These are phyloP conservation scores for Wickerhamiella allomyrinae DNA, from an alignment of 805 yeast species.

Conservation along the genomic window DNA sequence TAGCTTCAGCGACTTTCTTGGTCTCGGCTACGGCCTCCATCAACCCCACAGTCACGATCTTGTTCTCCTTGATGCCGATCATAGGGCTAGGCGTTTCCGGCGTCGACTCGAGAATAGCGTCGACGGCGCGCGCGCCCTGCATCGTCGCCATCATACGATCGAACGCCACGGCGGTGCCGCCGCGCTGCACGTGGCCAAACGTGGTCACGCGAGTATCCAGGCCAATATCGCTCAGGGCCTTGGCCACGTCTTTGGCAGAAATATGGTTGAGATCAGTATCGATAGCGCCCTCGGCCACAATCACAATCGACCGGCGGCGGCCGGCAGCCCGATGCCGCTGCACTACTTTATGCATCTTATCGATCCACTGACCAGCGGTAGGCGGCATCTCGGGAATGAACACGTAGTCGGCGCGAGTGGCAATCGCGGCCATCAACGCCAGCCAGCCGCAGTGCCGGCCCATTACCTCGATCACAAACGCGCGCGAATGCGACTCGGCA, in stretches of 20 bases:
- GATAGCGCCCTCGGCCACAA: slow-evolving; percentile 97
- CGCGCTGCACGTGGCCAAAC: slow-evolving; percentile 95
- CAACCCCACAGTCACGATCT: slow-evolving; percentile 68
- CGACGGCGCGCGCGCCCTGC: slow-evolving; percentile 96
- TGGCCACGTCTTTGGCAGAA: slow-evolving; percentile 64
- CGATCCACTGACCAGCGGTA: slow-evolving; percentile 56
- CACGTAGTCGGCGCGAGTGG: slow-evolving; percentile 89
- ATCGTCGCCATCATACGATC: slow-evolving; percentile 85
- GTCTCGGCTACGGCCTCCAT: slow-evolving; percentile 84
- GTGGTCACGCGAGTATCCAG: slow-evolving; percentile 91
- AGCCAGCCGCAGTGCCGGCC: slow-evolving; percentile 99
- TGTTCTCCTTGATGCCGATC: slow-evolving; percentile 81
- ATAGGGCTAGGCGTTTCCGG: slow-evolving; percentile 90
- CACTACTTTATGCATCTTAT: slow-evolving; percentile 62
- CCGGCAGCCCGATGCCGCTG: slow-evolving; percentile 72
- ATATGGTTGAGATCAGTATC: slow-evolving; percentile 70
- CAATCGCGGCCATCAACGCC: slow-evolving; percentile 92
- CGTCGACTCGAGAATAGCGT: slow-evolving; percentile 75
- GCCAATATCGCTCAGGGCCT: slow-evolving; percentile 69
- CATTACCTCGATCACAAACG: slow-evolving; percentile 97
- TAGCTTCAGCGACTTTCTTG: slow-evolving; percentile 81
- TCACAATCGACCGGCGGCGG: slow-evolving; percentile 85
- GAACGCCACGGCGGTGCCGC: slow-evolving; percentile 94
- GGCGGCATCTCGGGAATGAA: slow-evolving; percentile 94
- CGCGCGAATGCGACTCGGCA: slow-evolving; percentile 92